phyloP scores from a whole-genome alignment of 1,139 yeast species.

The Hyphopichia burtonii region DNA sequence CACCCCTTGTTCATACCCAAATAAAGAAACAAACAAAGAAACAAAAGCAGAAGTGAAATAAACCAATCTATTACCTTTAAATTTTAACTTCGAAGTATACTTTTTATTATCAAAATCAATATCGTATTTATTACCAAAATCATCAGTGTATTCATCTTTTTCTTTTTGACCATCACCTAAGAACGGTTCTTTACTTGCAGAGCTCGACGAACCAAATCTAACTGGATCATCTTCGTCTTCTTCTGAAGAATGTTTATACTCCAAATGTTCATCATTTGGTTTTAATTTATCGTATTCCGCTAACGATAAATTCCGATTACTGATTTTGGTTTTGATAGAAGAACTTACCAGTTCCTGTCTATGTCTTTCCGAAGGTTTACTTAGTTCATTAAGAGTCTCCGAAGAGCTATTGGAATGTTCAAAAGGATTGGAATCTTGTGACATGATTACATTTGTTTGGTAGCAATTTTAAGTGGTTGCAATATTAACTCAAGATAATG shows the following conservation, averaged over 20 bases:
- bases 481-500: no score
- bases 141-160: slow-evolving; percentile 17
- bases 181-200: not conserved
- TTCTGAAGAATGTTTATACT: not conserved
- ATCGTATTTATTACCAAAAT: slow-evolving; percentile 35
- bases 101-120: slow-evolving; percentile 37
- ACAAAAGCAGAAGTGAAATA: slow-evolving; percentile 83
- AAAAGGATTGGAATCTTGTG: not conserved
- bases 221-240: slow-evolving; percentile 8
- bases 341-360: not conserved
- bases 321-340: not conserved
- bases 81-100: slow-evolving; percentile 31
- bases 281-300: not conserved
- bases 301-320: slow-evolving; percentile 5
- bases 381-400: not conserved
- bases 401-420: not conserved
- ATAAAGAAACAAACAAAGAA: slow-evolving; percentile 77
- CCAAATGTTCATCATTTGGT: not conserved
- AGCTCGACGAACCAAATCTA: slow-evolving; percentile 7
- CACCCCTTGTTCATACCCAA: slow-evolving; percentile 92
- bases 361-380: not conserved
- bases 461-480: not conserved
- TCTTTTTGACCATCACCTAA: not conserved
- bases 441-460: not conserved
- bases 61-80: slow-evolving; percentile 46